Conservation (phyloP, 805 yeast species). For the Starmerella stigmatis region DNA sequence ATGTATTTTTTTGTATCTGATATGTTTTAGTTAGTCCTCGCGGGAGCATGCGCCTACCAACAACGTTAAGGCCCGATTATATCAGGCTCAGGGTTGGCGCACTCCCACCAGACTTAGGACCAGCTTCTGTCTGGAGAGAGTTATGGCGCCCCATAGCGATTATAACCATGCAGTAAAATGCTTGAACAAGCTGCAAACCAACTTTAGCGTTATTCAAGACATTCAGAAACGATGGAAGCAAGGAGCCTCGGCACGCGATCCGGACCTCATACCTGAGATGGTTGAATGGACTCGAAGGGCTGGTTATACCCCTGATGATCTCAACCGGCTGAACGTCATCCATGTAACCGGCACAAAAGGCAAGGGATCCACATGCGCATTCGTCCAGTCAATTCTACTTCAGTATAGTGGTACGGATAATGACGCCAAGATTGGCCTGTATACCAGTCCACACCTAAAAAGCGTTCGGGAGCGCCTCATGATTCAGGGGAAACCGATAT, state of each 20-base stretch:
- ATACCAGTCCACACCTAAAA: constrained; percentile 91
- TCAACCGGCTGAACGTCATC: constrained; percentile 63
- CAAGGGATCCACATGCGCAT: constrained; percentile 96
- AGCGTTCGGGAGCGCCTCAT: constrained; percentile 85
- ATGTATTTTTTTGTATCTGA: no score
- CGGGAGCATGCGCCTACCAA: no score
- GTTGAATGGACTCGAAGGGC: constrained; percentile 62
- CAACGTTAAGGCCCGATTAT: no score
- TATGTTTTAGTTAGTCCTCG: no score
- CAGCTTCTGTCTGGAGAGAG: not conserved
- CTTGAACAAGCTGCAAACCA: constrained; percentile 79
- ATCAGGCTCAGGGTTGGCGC: no score
- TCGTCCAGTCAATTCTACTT: constrained; percentile 64
- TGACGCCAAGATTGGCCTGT: constrained; percentile 63
- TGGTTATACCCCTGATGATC: constrained; percentile 56
- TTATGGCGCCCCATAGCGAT: constrained; percentile 4
- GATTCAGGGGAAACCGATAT: constrained; percentile 76
- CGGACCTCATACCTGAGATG: constrained; percentile 72
- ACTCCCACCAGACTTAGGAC: not conserved
- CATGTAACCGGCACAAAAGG: constrained; percentile 98
- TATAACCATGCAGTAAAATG: constrained; percentile 69
- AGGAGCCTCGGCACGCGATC: constrained; percentile 50
- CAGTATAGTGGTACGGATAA: constrained; percentile 39
- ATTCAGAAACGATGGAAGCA: constrained; percentile 41
- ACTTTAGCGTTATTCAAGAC: constrained; percentile 81